Percentiles rank a stretch among this genome's conserved stretches.
phyloP scores from a whole-genome alignment of 2,329 filamentous ascomycete species.

The Stagonosporopsis vannaccii region DNA sequence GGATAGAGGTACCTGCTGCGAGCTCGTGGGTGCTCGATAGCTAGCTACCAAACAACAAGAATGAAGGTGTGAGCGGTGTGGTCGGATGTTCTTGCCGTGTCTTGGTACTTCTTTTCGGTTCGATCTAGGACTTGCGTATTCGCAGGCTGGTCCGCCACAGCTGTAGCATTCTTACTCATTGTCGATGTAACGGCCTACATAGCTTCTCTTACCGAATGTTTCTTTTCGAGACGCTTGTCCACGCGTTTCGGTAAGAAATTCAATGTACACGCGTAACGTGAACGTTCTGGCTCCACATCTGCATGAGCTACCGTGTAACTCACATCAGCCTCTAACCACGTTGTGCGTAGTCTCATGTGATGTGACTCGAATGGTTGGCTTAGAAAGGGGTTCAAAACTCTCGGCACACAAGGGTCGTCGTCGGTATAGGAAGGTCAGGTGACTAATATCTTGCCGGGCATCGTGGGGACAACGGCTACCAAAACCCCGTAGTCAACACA shows the following conservation, averaged over 20 bases:
- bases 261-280: conserved; percentile 18
- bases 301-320: conserved; percentile 16
- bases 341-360: conserved; percentile 5
- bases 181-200: conserved; percentile 34
- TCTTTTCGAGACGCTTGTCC: background rate
- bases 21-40: conserved; percentile 1
- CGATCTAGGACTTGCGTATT: conserved; percentile 4
- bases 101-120: background rate
- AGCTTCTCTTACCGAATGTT: conserved; percentile 8
- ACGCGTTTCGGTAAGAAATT: background rate
- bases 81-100: background rate
- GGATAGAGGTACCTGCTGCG: background rate
- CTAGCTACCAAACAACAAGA: background rate
- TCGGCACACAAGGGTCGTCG: background rate
- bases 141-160: background rate
- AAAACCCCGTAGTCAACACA: background rate
- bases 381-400: conserved; percentile 1
- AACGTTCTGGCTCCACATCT: conserved; percentile 4
- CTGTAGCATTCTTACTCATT: conserved; percentile 12
- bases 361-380: background rate
- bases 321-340: conserved; percentile 12
- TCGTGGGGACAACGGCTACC: background rate
- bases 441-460: background rate
- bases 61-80: background rate
- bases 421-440: conserved; percentile 1